Evolutionary conservation across 306 rosid genomes (phyloP).

Genomic region (Leucaena leucocephala): DNA sequence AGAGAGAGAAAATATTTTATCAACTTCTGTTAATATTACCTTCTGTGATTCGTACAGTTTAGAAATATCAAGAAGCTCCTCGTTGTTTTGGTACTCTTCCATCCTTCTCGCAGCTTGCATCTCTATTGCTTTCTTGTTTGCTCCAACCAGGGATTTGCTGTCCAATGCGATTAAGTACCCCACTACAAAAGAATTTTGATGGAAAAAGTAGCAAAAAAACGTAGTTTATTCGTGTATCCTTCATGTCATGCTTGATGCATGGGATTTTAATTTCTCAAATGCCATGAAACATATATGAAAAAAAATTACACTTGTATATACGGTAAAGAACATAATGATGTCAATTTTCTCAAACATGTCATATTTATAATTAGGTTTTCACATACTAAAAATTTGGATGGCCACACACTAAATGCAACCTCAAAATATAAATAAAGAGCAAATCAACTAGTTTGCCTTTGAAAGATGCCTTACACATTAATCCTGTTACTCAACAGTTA

Average conservation of each 20-base stretch:
- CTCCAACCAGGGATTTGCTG: slow-evolving; percentile 47
- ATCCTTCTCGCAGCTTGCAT: slow-evolving; percentile 47
- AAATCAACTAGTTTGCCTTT: neutral
- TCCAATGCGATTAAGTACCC: slow-evolving; percentile 63
- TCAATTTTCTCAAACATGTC: neutral
- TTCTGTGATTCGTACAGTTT: slow-evolving; percentile 45
- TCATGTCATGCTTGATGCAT: neutral
- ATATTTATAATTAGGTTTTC: neutral
- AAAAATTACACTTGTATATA: neutral
- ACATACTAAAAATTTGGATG: neutral
- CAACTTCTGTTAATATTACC: slow-evolving; percentile 40
- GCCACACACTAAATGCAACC: neutral
- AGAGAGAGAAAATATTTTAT: neutral
- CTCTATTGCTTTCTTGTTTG: slow-evolving; percentile 49
- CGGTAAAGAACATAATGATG: neutral
- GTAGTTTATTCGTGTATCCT: slow-evolving; percentile 1
- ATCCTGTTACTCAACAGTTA: neutral
- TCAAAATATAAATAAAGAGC: neutral
- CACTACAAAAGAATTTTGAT: slow-evolving; percentile 49
- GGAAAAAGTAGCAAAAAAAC: neutral
- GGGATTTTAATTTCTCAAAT: neutral
- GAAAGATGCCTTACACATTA: neutral
- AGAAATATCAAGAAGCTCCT: slow-evolving; percentile 44
- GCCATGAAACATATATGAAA: neutral
- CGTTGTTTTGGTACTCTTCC: slow-evolving; percentile 47